Base-by-base conservation (phyloP, 805 yeast genomes). In the Torulaspora microellipsoides region DNA sequence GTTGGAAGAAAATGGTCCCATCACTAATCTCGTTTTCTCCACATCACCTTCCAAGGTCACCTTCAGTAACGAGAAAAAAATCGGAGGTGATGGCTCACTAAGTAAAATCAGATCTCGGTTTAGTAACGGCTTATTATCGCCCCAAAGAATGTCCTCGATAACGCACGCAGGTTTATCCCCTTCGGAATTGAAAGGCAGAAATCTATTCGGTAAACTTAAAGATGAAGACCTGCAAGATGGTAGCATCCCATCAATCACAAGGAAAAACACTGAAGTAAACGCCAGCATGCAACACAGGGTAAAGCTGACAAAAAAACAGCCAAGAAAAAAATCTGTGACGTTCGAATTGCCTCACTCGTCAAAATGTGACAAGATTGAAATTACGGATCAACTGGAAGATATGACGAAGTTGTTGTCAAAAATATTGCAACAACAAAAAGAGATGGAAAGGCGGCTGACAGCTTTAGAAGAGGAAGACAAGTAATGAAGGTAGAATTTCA, bases 71-170 rank as follows among this genome's bases (percentile, higher is more conserved):
- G 51, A 61, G 29, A 55, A 56, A 45, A 48, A 55, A 4, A 40
- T 51, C 15, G 65, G 67, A 4, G 63, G 58, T 20, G 61, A 59
- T 40, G 64, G 64, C 5, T 55, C 62, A 1, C 35, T 56, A 30
- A 52, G 54, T 27, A 62, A 59, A 43, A 54, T 52, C 14, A 45
- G 62, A 36, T 53, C 62, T 1, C 55, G 60, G 34, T 66, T 68
- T 14, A 47, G 49, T 20, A 51, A 54, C 28, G 60, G 62, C 4
- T 36, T 47, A 27, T 33, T 52, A 42, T 55, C 61, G 9, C 62
- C 62, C 8, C 56, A 55, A 34, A 49, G 48, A 36, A 10, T 31
- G 14, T 27, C 31, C 27, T 27, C 40, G 12, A 27, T 31, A 3
- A 11, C 34, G 8, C n/a, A 31, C 11, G 15, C 15, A 14, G 15